These are phyloP conservation scores for Entomortierella beljakovae DNA, from an alignment of 192 early-diverging fungal genomes.

Conservation along the genomic window DNA sequence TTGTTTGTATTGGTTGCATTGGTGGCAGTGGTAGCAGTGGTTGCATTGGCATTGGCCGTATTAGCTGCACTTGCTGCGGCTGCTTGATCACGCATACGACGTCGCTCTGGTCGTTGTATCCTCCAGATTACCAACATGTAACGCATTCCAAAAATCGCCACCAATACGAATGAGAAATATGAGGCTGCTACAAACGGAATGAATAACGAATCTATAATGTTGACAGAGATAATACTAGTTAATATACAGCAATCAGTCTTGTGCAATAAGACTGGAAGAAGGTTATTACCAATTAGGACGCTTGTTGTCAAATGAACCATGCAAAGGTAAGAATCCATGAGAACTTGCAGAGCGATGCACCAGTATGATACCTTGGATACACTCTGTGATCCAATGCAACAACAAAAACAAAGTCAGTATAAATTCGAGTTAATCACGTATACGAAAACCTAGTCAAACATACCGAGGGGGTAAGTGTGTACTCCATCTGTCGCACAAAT, in stretches of 20 bases:
- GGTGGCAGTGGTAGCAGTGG: conserved; percentile 1
- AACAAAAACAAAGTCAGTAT: background rate
- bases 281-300: conserved; percentile 55
- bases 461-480: conserved; percentile 76
- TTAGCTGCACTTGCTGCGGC: conserved; percentile 26
- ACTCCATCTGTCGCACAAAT: conserved; percentile 71
- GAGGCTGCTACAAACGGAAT: conserved; percentile 69
- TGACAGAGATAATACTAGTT: background rate
- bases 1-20: background rate
- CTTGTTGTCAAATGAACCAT: conserved; percentile 70
- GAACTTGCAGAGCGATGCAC: conserved; percentile 68
- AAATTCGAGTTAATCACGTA: background rate
- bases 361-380: conserved; percentile 76
- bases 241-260: background rate
- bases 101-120: conserved; percentile 71
- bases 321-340: conserved; percentile 75
- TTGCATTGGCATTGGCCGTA: background rate
- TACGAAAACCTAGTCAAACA: conserved; percentile 1
- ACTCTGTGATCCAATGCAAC: conserved; percentile 35
- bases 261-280: background rate
- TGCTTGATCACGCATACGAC: conserved; percentile 48
- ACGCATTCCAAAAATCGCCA: conserved; percentile 76
- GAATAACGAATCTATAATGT: conserved; percentile 57
- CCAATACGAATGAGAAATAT: conserved; percentile 74
- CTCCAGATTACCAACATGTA: conserved; percentile 78